These are phyloP conservation scores for Starmerella riodocensis DNA, from an alignment of 805 yeast species.

Conservation along the genomic window DNA sequence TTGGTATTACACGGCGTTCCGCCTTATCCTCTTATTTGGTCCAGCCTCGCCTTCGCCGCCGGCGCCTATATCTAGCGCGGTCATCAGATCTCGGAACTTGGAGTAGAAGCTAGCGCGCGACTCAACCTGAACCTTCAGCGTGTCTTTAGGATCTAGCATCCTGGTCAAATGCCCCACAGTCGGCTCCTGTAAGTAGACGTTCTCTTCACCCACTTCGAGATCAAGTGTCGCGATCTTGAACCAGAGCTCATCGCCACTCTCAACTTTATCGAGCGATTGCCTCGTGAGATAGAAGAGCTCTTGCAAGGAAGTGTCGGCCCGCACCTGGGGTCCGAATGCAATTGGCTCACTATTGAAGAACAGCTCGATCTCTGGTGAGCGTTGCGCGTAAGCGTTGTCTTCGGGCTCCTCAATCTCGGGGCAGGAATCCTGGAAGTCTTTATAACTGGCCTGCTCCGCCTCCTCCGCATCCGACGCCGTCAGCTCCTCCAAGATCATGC, in stretches of 20 bases:
- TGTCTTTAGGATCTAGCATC: conserved; percentile 5
- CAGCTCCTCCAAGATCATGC: conserved; percentile 4
- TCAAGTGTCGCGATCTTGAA: conserved; percentile 19
- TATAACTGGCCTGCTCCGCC: not conserved
- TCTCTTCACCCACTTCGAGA: conserved; percentile 23
- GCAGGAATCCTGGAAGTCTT: not conserved
- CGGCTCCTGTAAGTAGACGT: conserved; percentile 20
- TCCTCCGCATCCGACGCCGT: conserved; percentile 1
- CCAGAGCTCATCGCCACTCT: conserved; percentile 4
- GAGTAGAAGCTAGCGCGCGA: conserved; percentile 4
- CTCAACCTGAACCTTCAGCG: conserved; percentile 1
- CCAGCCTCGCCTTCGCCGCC: not conserved
- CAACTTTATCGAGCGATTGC: not conserved
- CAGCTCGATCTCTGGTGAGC: not conserved
- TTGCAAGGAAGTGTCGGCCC: not conserved
- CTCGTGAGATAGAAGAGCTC: not conserved
- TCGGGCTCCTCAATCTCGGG: conserved; percentile 9
- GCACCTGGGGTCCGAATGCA: not conserved
- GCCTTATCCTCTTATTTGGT: not conserved
- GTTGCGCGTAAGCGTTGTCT: not conserved
- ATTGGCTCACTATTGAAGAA: not conserved
- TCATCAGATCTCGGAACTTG: conserved; percentile 1
- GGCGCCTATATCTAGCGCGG: not conserved
- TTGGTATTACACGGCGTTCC: not conserved
- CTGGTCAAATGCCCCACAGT: conserved; percentile 20